Conservation (phyloP, 2,329 filamentous ascomycete genomes). For the Nemania serpens region DNA sequence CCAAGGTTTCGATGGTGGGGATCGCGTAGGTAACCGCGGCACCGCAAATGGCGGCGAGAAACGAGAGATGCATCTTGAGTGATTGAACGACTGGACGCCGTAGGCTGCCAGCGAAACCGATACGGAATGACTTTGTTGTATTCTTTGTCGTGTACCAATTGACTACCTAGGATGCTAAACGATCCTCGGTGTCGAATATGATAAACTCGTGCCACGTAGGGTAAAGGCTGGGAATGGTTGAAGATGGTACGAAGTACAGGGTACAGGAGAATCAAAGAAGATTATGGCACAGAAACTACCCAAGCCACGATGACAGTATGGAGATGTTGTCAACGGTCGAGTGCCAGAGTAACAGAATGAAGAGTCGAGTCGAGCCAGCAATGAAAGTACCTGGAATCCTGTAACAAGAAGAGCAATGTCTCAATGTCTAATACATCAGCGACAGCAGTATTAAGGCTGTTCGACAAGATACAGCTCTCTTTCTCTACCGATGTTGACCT, state of each 20-base stretch:
- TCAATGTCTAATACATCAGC: neutral
- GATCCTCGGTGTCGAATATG: neutral
- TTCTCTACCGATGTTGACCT: constrained; percentile 16
- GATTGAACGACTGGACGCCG: constrained; percentile 14
- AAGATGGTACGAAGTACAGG: neutral
- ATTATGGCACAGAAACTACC: neutral
- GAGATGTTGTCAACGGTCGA: neutral
- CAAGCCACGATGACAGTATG: neutral
- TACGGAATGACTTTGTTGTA: neutral
- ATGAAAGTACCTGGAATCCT: constrained; percentile 9
- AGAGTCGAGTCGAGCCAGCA: constrained; percentile 3
- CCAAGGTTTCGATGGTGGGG: constrained; percentile 60
- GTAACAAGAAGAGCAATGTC: constrained; percentile 3
- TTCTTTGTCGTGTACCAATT: too few species aligned
- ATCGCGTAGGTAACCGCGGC: constrained; percentile 46
- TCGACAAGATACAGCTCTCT: constrained; percentile 15
- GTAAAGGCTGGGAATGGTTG: neutral
- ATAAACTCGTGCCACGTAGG: neutral
- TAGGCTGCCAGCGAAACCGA: constrained; percentile 2
- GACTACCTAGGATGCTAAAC: neutral
- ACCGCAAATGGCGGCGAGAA: constrained; percentile 44
- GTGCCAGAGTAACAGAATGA: constrained; percentile 8
- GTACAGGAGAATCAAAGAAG: constrained; percentile 2
- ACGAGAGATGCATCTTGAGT: constrained; percentile 46
- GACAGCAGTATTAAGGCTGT: constrained; percentile 15